Conservation (phyloP, 2,329 filamentous ascomycete species). For the Fusarium goolgardi region DNA sequence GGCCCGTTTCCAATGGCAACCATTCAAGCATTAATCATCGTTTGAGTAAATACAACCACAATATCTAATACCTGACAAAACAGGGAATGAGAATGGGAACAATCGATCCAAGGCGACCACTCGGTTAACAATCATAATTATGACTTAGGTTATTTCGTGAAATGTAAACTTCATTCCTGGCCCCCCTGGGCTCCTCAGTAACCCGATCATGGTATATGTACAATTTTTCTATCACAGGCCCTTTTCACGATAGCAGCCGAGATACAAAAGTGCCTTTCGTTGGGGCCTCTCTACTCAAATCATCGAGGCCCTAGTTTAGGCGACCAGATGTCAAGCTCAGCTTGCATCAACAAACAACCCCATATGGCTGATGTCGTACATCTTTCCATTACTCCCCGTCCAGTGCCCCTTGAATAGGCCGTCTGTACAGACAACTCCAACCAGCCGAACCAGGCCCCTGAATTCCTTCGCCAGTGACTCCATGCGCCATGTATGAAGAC, state of each 20-base stretch:
- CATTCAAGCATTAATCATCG: constrained; percentile 10
- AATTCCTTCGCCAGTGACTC: constrained; percentile 55
- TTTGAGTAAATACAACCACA: constrained; percentile 9
- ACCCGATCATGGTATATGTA: constrained; percentile 57
- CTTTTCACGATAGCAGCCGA: constrained; percentile 41
- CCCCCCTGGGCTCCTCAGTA: constrained; percentile 47
- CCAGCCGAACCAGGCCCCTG: constrained; percentile 52
- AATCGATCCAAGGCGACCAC: not conserved
- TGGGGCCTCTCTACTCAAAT: constrained; percentile 30
- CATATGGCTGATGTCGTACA: constrained; percentile 32
- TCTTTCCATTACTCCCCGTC: constrained; percentile 45
- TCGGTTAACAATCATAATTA: constrained; percentile 2
- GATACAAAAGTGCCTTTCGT: constrained; percentile 34
- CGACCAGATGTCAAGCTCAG: constrained; percentile 43
- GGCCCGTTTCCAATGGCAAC: constrained; percentile 41
- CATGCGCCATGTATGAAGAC: constrained; percentile 56
- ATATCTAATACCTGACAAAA: not conserved
- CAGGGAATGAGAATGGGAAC: not conserved
- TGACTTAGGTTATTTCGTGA: constrained; percentile 15
- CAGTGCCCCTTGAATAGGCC: constrained; percentile 40
- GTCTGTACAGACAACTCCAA: constrained; percentile 52
- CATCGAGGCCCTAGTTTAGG: constrained; percentile 33
- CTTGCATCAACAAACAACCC: constrained; percentile 38
- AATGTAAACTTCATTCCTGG: constrained; percentile 49
- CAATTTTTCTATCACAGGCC: constrained; percentile 53